Conservation (phyloP, 2,329 filamentous ascomycete genomes). For the Aaosphaeria pasadenensis region DNA sequence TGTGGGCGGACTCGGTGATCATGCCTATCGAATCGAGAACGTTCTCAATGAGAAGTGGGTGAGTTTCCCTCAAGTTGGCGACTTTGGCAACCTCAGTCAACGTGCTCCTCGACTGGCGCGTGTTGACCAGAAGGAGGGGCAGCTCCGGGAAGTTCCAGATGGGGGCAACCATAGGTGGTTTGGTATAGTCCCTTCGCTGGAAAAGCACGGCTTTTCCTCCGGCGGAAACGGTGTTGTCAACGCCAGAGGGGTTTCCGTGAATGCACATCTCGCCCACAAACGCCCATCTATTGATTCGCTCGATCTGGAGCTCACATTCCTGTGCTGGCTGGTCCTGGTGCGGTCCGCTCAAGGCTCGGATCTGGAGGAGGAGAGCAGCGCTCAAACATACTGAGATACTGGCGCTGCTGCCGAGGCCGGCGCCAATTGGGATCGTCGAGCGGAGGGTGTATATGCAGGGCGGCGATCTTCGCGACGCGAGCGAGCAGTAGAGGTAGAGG, state of each 20-base stretch:
- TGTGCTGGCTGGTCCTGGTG: constrained; percentile 86
- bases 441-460: constrained; percentile 87
- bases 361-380: constrained; percentile 79
- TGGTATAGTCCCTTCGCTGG: constrained; percentile 72
- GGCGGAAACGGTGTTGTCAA: constrained; percentile 94
- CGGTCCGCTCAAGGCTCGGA: constrained; percentile 82
- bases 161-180: constrained; percentile 72
- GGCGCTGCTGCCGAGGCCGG: constrained; percentile 89
- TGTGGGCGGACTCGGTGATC: constrained; percentile 59
- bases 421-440: constrained; percentile 89
- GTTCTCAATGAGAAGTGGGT: constrained; percentile 73
- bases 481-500: constrained; percentile 86
- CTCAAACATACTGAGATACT: constrained; percentile 88
- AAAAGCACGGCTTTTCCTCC: constrained; percentile 95
- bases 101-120: constrained; percentile 82
- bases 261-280: constrained; percentile 98
- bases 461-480: constrained; percentile 75
- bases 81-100: constrained; percentile 85
- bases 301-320: constrained; percentile 85
- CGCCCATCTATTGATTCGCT: constrained; percentile 96
- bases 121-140: constrained; percentile 86
- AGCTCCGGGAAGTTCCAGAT: constrained; percentile 89
- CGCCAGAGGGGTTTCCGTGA: constrained; percentile 92
- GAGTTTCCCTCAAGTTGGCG: constrained; percentile 63
- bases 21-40: constrained; percentile 85